Evolutionary conservation across 2,329 filamentous ascomycete genomes (phyloP).

Genomic region (Xylariales sp.): DNA sequence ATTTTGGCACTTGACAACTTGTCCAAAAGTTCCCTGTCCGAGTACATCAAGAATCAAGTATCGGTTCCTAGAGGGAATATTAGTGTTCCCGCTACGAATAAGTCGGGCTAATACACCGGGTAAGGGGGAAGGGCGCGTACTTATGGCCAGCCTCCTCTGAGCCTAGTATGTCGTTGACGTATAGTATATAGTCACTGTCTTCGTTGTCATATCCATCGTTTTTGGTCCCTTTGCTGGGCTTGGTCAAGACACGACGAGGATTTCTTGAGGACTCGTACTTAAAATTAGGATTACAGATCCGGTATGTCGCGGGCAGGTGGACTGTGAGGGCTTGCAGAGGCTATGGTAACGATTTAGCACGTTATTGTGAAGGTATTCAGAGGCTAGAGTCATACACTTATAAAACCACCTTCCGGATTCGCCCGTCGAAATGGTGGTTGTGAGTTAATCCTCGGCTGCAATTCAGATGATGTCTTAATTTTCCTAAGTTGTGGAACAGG

Average conservation of each 20-base stretch:
- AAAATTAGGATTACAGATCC: slow-evolving; percentile 97
- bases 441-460: slow-evolving; percentile 83
- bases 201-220: slow-evolving; percentile 99
- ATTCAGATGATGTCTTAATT: slow-evolving; percentile 76
- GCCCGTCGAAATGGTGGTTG: slow-evolving; percentile 93
- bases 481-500: slow-evolving; percentile 90
- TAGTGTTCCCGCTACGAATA: slow-evolving; percentile 28
- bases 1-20: slow-evolving; percentile 99
- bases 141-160: slow-evolving; percentile 99
- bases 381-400: slow-evolving; percentile 75
- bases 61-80: slow-evolving; percentile 72
- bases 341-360: slow-evolving; percentile 57
- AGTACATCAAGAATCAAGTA: slow-evolving; percentile 97
- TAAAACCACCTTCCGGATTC: slow-evolving; percentile 96
- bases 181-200: slow-evolving; percentile 98
- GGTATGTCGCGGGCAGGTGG: slow-evolving; percentile 93
- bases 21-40: slow-evolving; percentile 96
- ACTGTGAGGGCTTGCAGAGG: slow-evolving; percentile 95
- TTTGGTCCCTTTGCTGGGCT: slow-evolving; percentile 97
- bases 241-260: slow-evolving; percentile 92
- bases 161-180: slow-evolving; percentile 97
- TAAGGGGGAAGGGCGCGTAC: slow-evolving; percentile 59
- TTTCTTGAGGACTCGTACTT: slow-evolving; percentile 99
- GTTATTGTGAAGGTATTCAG: slow-evolving; percentile 25
- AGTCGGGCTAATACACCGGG: neutral